Conservation (phyloP, 768 basidiomycete genomes). For the Leccinum arenicola region DNA sequence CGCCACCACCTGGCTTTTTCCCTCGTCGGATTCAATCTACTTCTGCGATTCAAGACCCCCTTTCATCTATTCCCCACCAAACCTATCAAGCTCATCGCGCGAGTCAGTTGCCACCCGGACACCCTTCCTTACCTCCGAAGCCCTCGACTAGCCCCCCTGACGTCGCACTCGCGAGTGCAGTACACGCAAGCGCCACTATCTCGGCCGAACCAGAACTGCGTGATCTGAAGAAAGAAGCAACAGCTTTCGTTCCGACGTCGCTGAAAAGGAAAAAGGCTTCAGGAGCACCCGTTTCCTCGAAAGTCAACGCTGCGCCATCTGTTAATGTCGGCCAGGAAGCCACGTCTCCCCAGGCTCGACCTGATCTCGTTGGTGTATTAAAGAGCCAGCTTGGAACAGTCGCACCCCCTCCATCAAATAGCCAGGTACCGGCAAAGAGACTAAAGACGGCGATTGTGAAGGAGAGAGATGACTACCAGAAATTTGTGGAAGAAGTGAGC, state of each 20-base stretch:
- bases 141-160: constrained; percentile 26
- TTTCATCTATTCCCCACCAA: constrained; percentile 72
- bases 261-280: constrained; percentile 70
- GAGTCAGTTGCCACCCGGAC: constrained; percentile 35
- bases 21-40: constrained; percentile 50
- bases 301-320: constrained; percentile 65
- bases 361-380: constrained; percentile 64
- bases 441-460: constrained; percentile 32
- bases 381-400: constrained; percentile 56
- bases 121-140: constrained; percentile 45
- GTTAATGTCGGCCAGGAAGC: constrained; percentile 34
- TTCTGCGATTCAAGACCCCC: constrained; percentile 67
- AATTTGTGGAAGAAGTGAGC: constrained; percentile 73
- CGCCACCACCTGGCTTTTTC: constrained; percentile 67
- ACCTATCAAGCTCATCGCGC: constrained; percentile 75
- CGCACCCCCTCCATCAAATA: constrained; percentile 21
- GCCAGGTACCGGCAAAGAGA: constrained; percentile 16
- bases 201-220: constrained; percentile 85
- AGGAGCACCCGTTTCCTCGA: constrained; percentile 34
- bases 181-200: constrained; percentile 59
- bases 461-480: constrained; percentile 68
- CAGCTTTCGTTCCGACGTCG: constrained; percentile 82
- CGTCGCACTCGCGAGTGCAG: constrained; percentile 44
- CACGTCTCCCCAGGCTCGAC: constrained; percentile 40
- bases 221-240: constrained; percentile 93